Conservation (phyloP, 495 filamentous ascomycete species). For the Alectoria sarmentosa region DNA sequence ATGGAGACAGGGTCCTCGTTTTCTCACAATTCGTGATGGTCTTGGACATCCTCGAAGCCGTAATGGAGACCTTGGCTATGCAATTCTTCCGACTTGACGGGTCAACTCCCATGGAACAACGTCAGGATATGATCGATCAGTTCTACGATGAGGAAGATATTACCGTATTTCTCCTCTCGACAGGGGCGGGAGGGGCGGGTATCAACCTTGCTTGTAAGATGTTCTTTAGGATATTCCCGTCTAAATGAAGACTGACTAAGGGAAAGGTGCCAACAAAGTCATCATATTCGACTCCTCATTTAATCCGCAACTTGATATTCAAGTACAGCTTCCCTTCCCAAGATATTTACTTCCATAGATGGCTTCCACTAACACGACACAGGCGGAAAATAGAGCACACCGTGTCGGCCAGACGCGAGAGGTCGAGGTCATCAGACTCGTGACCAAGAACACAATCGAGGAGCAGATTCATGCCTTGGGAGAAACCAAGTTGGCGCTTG, state of each 20-base stretch:
- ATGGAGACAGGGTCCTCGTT: conserved; percentile 79
- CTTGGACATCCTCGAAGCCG: conserved; percentile 79
- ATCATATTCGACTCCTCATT: conserved; percentile 94
- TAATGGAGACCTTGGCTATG: conserved; percentile 66
- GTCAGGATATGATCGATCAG: conserved; percentile 79
- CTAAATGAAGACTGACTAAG: neutral
- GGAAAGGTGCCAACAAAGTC: conserved; percentile 75
- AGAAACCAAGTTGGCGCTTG: conserved; percentile 86
- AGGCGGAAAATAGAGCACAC: conserved; percentile 95
- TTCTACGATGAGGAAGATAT: conserved; percentile 73
- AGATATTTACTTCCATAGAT: no score
- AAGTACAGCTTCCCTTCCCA: no score
- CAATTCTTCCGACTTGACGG: conserved; percentile 78
- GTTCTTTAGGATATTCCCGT: neutral
- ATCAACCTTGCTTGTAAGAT: conserved; percentile 73
- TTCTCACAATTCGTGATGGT: conserved; percentile 92
- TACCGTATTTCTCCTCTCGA: conserved; percentile 86
- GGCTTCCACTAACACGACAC: no score
- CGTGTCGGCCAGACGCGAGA: conserved; percentile 83
- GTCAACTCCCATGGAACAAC: conserved; percentile 69
- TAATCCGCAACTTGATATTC: conserved; percentile 93
- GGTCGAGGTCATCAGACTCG: conserved; percentile 78
- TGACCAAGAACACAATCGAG: conserved; percentile 80
- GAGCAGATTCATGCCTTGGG: conserved; percentile 87
- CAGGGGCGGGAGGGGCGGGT: conserved; percentile 87